A percentile compares a stretch with the other conserved stretches of the same genome.
Evolutionary conservation across 768 basidiomycete species (phyloP).

Genomic region (Termitomyces sp.): DNA sequence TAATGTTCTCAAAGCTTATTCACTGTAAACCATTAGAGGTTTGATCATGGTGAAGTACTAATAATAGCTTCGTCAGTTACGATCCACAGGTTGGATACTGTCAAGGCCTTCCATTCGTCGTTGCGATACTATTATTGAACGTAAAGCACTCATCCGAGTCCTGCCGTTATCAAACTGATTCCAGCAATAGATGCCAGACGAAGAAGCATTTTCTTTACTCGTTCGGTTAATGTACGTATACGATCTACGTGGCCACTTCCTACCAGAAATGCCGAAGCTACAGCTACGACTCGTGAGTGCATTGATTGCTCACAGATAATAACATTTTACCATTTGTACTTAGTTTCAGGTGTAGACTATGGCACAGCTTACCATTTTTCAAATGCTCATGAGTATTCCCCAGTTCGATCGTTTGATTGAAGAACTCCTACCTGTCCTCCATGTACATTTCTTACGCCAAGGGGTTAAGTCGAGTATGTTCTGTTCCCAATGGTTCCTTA

Average conservation of each 20-base stretch:
- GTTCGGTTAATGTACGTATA: slow-evolving; percentile 96
- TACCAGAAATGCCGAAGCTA: slow-evolving; percentile 99
- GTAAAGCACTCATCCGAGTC: slow-evolving; percentile 35
- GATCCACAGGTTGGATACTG: slow-evolving; percentile 96
- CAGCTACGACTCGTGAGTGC: slow-evolving; percentile 79
- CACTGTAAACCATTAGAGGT: slow-evolving; percentile 50
- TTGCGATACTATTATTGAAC: slow-evolving; percentile 87
- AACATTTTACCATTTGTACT: neutral
- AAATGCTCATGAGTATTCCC: neutral
- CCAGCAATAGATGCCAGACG: slow-evolving; percentile 87
- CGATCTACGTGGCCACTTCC: slow-evolving; percentile 91
- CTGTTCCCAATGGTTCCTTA: slow-evolving; percentile 98
- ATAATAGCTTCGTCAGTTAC: slow-evolving; percentile 42
- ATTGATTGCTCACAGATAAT: neutral
- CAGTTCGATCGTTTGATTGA: slow-evolving; percentile 94
- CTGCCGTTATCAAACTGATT: slow-evolving; percentile 3
- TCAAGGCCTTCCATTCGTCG: slow-evolving; percentile 95
- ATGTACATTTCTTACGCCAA: slow-evolving; percentile 89
- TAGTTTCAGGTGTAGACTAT: slow-evolving; percentile 53
- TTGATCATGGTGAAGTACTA: slow-evolving; percentile 1
- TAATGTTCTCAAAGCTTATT: slow-evolving; percentile 97
- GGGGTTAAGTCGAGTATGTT: slow-evolving; percentile 98
- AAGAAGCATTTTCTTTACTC: slow-evolving; percentile 95
- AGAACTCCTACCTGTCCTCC: slow-evolving; percentile 86
- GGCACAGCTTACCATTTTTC: neutral